Conservation (phyloP, 352 stramenopile species). For the Phytophthora kernoviae region DNA sequence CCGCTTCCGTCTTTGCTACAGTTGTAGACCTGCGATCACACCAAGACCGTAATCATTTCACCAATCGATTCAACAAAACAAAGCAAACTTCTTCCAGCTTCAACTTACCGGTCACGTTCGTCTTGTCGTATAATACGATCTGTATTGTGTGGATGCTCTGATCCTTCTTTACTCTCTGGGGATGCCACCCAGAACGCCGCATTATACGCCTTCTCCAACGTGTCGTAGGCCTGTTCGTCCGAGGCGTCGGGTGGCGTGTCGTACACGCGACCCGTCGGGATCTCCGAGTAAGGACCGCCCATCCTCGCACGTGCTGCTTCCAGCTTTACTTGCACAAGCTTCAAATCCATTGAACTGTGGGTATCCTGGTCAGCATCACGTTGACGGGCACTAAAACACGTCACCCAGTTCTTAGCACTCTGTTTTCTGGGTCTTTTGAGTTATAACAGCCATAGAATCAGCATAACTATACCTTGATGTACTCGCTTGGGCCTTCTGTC, state of each 20-base stretch:
- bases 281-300: constrained; percentile 26
- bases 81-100: not conserved
- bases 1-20: not conserved
- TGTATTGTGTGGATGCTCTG: not conserved
- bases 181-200: constrained; percentile 43
- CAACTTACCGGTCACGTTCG: constrained; percentile 16
- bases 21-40: not conserved
- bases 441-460: not conserved
- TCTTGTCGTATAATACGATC: constrained; percentile 2
- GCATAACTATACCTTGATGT: not conserved
- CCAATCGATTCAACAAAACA: not conserved
- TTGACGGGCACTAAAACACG: not conserved
- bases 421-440: not conserved
- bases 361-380: not conserved
- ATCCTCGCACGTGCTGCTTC: constrained; percentile 44
- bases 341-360: constrained; percentile 27
- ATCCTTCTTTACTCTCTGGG: constrained; percentile 4
- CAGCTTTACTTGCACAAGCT: constrained; percentile 46
- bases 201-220: constrained; percentile 69
- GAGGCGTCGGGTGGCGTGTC: constrained; percentile 43
- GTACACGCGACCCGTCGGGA: constrained; percentile 63
- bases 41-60: not conserved
- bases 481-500: not conserved
- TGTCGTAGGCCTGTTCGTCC: constrained; percentile 48
- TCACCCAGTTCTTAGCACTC: not conserved